A percentile compares a stretch with the other conserved stretches of the same genome.
Evolutionary conservation across 108 stramenopile genomes (phyloP).

Genomic region (Pelagomonas calceolata): DNA sequence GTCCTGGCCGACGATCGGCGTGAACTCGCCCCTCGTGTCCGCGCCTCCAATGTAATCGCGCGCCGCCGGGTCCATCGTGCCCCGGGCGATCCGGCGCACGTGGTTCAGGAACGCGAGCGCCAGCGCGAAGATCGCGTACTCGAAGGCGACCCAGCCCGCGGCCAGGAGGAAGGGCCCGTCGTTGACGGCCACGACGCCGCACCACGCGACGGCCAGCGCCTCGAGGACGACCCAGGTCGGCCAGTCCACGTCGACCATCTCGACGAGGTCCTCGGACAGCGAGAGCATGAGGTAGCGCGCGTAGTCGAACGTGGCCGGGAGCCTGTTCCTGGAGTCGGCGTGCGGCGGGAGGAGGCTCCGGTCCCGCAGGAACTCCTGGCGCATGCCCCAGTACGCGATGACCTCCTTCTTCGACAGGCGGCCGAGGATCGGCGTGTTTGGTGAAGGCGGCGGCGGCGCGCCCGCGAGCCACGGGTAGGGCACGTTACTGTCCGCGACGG

Average conservation of each 20-base stretch:
- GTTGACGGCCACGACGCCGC: neutral
- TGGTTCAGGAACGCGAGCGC: neutral
- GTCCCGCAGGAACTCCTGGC: conserved; percentile 34
- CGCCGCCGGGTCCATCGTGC: neutral
- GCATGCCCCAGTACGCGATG: conserved; percentile 10
- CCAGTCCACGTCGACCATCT: conserved; percentile 1
- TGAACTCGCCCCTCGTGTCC: neutral
- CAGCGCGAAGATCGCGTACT: conserved; percentile 7
- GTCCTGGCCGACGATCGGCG: neutral
- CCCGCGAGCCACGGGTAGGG: neutral
- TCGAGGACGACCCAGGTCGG: neutral
- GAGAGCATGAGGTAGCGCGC: conserved; percentile 22
- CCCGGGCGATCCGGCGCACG: too few relatives aligned
- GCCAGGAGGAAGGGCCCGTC: neutral
- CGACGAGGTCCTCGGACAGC: neutral
- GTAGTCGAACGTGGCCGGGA: conserved; percentile 29
- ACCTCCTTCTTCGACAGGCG: neutral
- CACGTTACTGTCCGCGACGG: conserved; percentile 2
- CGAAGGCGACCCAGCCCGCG: neutral
- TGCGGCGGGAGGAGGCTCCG: conserved; percentile 25
- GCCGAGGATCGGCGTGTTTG: neutral
- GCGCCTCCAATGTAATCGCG: neutral
- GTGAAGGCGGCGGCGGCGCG: neutral
- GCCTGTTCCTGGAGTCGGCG: conserved; percentile 2
- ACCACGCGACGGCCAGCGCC: too few relatives aligned